phyloP scores from a whole-genome alignment of 305 asterid species.

The Striga hermonthica region DNA sequence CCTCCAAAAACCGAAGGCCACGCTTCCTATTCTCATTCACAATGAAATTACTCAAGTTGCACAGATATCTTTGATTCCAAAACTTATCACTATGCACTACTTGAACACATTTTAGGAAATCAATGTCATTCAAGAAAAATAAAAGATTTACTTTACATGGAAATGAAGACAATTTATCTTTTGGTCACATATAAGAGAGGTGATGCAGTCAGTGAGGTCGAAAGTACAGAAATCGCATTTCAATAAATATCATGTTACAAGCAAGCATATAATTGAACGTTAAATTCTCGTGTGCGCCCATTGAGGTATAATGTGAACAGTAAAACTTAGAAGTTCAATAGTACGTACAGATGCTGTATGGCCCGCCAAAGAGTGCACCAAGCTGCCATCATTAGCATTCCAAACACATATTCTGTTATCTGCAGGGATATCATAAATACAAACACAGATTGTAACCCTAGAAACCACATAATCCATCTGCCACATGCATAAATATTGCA shows the following conservation, averaged over 20 bases:
- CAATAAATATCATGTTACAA: neutral
- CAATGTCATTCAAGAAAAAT: neutral
- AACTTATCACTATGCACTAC: neutral
- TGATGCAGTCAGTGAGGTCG: neutral
- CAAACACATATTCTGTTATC: constrained; percentile 97
- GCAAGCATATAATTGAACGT: neutral
- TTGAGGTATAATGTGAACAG: constrained; percentile 17
- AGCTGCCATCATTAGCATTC: constrained; percentile 99
- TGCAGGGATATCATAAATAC: constrained; percentile 44
- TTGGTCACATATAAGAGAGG: neutral
- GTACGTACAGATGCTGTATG: constrained; percentile 84
- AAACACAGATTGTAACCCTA: constrained; percentile 24
- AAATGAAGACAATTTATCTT: neutral
- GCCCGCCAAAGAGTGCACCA: constrained; percentile 97
- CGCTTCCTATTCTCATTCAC: too few species aligned
- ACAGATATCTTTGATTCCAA: neutral
- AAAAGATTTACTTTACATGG: neutral
- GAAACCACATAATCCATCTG: constrained; percentile 31
- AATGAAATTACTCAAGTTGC: neutral
- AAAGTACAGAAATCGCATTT: neutral
- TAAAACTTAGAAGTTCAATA: constrained; percentile 28
- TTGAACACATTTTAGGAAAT: neutral
- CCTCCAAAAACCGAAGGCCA: too few species aligned
- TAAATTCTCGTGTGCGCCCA: constrained; percentile 16
- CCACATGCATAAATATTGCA: constrained; percentile 24